Base-by-base conservation (phyloP, 2,329 filamentous ascomycete genomes). In the Pseudogymnoascus sp. region DNA sequence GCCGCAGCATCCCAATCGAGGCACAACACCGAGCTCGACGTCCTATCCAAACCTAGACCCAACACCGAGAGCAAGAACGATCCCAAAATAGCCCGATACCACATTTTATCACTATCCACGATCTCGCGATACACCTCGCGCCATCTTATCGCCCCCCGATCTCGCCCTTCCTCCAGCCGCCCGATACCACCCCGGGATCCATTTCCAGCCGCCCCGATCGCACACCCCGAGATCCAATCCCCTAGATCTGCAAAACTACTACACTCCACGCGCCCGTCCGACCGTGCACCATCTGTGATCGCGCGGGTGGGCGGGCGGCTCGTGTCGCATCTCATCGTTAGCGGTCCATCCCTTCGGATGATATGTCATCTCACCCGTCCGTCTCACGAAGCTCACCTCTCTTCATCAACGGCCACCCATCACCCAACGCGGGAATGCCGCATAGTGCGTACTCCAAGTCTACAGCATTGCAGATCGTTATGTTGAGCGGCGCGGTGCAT, bases 111-210 rank as follows among this genome's bases (percentile, higher is more conserved):
- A 12, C 16, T 55, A 55, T 55, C 26, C 29, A 55, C 49, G 43
- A 52, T 52, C 23, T 29, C 49, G 7, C 49, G 29, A 33, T 55
- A 55, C 26, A 33, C 5, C 29, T 33, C 10, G 5, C 26, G 6
- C 49, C 49, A 55, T 55, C 49, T 55, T 55, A 55, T 55, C 45
- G 45, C 45, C 45, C 26, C 26, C 45, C 45, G 26, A 52, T 52
- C 45, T 55, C 45, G 45, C 45, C 45, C 4, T 7, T 55, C n/a
- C 12, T 55, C 26, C 10, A 55, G 49, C 49, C 49, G 29, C 49
- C 49, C 45, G 45, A 55, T 55, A 33, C 45, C 3, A 31, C 45
- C n/a, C 26, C 45, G 43, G 43, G 43, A 33, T 55, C 49, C 16
- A 19, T 19, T 33, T 21, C 49, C 26, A 16, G 26, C n/a, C 29